Evolutionary conservation across 2,329 filamentous ascomycete genomes (phyloP), one percentile per base, ranked within the genome.

Genomic region (Clonostachys rosea): DNA sequence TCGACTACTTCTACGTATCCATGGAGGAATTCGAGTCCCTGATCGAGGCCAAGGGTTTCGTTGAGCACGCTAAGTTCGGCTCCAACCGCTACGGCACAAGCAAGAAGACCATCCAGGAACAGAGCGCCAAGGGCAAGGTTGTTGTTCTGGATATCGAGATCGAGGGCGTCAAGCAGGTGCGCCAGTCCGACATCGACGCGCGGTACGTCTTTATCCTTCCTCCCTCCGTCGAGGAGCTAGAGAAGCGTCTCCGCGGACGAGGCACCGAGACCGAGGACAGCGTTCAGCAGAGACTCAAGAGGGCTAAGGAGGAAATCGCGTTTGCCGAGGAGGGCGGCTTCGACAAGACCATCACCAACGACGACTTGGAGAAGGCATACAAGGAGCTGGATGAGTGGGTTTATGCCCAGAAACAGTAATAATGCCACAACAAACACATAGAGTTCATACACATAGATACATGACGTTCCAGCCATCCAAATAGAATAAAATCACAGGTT

Each of bases 71-170:
- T 47, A 74, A 86, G 64, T 96, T 96, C 65, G 84, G 90, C 39
- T 84, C 83, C 47, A 96, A 96, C 70, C 74, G 82, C 60, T 96
- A 96, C 69, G 91, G 91, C 48, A 96, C 91, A 6, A 89, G 83
- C 63, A 84, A 89, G 60, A 75, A 78, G 66, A 89, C 89, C 30
- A 89, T 96, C 52, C 79, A 85, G 65, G 82, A 89, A 59, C 84
- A 91, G 64, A 79, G 79, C 3, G 78, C 81, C 50, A 81, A 84
- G 69, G 86, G 84, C 16, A 78, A 77, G 59, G 81, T 91, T 40
- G 92, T 91, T 51, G 83, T 96, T 43, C 73, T 96, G 56, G 92
- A 97, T 65, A 97, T 96, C 62, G 92, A 96, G 76, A 96, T 96
- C 89, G 91, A 96, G 62, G 91, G 91, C 50, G 91, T 96, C 49